These are phyloP conservation scores for Penicillium tannophilum DNA, from an alignment of 495 filamentous ascomycete species.

Conservation along the genomic window DNA sequence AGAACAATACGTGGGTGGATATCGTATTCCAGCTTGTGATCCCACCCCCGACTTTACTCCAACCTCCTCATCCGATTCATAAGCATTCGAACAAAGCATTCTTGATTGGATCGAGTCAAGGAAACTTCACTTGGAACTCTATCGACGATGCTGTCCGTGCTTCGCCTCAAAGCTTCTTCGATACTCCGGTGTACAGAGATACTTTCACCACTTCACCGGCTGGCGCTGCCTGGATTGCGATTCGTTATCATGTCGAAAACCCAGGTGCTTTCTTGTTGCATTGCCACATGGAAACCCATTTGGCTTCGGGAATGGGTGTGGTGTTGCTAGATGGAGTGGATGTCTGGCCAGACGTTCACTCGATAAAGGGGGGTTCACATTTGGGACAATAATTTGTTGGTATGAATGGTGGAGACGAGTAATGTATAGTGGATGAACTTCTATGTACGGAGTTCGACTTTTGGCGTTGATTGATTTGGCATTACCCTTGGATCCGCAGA, in stretches of 20 bases:
- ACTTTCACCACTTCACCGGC: conserved; percentile 40
- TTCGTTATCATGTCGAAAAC: conserved; percentile 53
- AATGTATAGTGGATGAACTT: not conserved
- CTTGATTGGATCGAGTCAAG: conserved; percentile 40
- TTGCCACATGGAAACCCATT: conserved; percentile 56
- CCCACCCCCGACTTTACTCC: conserved; percentile 16
- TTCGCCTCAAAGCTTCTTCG: conserved; percentile 45
- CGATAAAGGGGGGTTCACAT: not conserved
- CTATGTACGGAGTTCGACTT: not conserved
- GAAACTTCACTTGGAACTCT: conserved; percentile 42
- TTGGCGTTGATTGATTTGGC: not conserved
- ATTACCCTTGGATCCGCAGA: not conserved
- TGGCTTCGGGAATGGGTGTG: conserved; percentile 50
- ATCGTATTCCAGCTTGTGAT: conserved; percentile 42
- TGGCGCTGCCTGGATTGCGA: conserved; percentile 38
- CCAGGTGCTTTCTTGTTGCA: conserved; percentile 56
- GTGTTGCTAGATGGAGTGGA: conserved; percentile 53
- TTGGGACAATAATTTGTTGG: not conserved
- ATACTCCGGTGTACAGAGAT: conserved; percentile 47
- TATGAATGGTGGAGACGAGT: not conserved
- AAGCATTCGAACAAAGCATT: conserved; percentile 57
- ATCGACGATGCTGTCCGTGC: conserved; percentile 44
- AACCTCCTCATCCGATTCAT: conserved; percentile 52
- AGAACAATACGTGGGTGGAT: conserved; percentile 56
- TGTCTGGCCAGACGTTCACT: conserved; percentile 40